Percentiles rank a stretch among this genome's conserved stretches.
phyloP scores from a whole-genome alignment of 148 eudicot genomes.

The Mesembryanthemum crystallinum region DNA sequence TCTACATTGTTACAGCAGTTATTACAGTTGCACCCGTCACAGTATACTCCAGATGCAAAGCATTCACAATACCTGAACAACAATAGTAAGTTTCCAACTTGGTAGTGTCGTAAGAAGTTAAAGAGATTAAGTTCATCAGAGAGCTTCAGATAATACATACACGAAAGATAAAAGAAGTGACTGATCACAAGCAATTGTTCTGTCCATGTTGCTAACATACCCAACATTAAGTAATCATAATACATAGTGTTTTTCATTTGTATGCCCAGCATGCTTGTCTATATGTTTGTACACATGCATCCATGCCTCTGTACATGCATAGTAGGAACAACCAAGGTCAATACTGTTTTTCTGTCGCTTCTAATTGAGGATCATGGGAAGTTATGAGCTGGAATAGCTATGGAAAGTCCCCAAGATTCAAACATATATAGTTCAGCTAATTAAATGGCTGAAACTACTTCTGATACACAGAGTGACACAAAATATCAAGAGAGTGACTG shows the following conservation, averaged over 20 bases:
- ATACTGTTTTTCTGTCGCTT: background rate
- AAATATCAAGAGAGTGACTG: background rate
- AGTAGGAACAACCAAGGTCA: background rate
- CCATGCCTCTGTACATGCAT: slow-evolving; percentile 1
- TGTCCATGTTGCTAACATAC: background rate
- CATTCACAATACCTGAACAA: slow-evolving; percentile 92
- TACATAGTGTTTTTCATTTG: background rate
- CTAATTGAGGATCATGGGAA: background rate
- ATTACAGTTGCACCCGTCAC: slow-evolving; percentile 97
- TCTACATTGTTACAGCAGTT: slow-evolving; percentile 94
- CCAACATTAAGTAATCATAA: background rate
- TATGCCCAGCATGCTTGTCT: background rate
- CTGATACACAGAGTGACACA: background rate
- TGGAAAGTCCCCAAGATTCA: background rate
- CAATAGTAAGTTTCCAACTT: slow-evolving; percentile 16
- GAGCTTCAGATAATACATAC: background rate
- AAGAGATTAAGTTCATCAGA: too few species aligned
- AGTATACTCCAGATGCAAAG: slow-evolving; percentile 96
- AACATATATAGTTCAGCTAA: background rate
- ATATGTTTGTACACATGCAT: slow-evolving; percentile 4
- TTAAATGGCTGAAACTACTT: background rate
- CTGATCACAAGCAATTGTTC: background rate
- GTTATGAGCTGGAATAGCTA: background rate
- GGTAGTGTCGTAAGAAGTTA: background rate
- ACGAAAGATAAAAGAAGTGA: background rate